Evolutionary conservation across 176 grass and related monocot genomes (phyloP).

Genomic region (Thalia dealbata): DNA sequence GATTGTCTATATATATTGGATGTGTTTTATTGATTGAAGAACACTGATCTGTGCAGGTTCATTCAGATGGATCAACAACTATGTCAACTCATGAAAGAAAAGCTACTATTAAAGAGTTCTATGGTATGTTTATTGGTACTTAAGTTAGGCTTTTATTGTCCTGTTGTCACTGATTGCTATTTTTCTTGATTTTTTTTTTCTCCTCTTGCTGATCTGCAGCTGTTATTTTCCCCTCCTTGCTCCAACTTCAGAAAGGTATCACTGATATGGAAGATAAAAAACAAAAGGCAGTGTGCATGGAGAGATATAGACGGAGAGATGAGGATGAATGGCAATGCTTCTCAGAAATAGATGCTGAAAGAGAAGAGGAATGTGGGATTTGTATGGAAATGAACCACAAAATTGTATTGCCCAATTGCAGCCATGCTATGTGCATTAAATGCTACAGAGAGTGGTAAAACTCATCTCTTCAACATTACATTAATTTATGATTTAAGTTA

Average conservation of each 20-base stretch:
- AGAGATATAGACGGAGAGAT: constrained; percentile 56
- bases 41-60: constrained; percentile 42
- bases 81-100: constrained; percentile 93
- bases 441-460: constrained; percentile 88
- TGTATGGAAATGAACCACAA: constrained; percentile 78
- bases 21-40: constrained; percentile 15
- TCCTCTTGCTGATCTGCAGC: constrained; percentile 34
- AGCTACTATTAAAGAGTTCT: constrained; percentile 85
- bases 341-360: constrained; percentile 73
- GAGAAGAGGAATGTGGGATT: constrained; percentile 94
- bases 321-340: constrained; percentile 42
- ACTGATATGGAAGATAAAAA: constrained; percentile 74
- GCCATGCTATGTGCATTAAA: constrained; percentile 83
- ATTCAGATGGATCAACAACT: constrained; percentile 76
- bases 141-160: neutral
- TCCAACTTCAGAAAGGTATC: constrained; percentile 70
- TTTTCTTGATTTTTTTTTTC: constrained; percentile 23
- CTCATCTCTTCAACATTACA: constrained; percentile 11
- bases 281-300: constrained; percentile 61
- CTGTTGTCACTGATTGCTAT: constrained; percentile 8
- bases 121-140: constrained; percentile 32
- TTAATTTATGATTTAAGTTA: neutral
- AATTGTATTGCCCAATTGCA: constrained; percentile 81
- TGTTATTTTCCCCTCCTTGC: constrained; percentile 80
- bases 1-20: neutral